phyloP scores from a whole-genome alignment of 441 rosid genomes.

The Rhodomyrtus psidioides region DNA sequence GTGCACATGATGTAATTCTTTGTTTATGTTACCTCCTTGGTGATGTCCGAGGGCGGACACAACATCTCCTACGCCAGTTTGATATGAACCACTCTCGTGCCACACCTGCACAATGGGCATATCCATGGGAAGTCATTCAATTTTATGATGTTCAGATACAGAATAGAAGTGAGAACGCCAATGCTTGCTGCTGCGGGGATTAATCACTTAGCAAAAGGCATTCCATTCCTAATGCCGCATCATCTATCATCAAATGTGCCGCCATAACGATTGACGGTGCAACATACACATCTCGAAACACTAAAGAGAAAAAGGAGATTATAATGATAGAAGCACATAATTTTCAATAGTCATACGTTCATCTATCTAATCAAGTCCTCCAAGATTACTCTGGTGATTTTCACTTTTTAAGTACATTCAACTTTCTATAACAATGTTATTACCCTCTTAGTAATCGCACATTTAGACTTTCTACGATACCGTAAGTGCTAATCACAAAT shows the following conservation, averaged over 20 bases:
- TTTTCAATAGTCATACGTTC: neutral
- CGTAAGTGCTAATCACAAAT: neutral
- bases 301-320: neutral
- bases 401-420: neutral
- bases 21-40: neutral
- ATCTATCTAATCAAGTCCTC: neutral
- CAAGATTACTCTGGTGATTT: neutral
- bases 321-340: neutral
- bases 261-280: accelerated
- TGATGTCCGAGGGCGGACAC: neutral
- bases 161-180: neutral
- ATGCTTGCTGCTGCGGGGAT: neutral
- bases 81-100: neutral
- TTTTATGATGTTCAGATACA: neutral
- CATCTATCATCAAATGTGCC: neutral
- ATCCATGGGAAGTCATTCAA: neutral
- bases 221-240: neutral
- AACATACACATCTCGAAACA: neutral
- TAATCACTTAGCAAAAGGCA: neutral
- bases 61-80: neutral
- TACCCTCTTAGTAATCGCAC: neutral
- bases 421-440: neutral
- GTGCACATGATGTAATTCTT: neutral
- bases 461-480: neutral
- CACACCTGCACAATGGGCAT: neutral